phyloP scores from a whole-genome alignment of 139 green algal genomes.

The Coccomyxa sp. region DNA sequence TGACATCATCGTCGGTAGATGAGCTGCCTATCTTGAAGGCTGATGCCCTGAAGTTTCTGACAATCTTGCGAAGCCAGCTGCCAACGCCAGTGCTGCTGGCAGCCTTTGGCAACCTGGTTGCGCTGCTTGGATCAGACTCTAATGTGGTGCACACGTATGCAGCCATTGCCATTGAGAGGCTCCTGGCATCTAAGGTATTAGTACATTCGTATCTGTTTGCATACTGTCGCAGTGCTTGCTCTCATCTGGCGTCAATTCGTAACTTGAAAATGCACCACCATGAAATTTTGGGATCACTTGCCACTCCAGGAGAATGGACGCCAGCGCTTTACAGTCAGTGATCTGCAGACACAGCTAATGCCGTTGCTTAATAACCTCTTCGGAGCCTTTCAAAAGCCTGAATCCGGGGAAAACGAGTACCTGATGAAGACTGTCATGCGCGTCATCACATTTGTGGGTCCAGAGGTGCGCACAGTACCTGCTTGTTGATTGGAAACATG shows the following conservation, averaged over 20 bases:
- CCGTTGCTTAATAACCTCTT: conserved; percentile 83
- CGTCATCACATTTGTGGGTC: conserved; percentile 79
- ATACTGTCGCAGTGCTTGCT: neutral
- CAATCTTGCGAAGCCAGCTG: conserved; percentile 77
- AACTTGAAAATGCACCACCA: neutral
- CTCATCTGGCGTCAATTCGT: neutral
- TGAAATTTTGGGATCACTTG: neutral
- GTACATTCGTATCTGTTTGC: neutral
- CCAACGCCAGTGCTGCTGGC: neutral
- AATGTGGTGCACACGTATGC: conserved; percentile 98
- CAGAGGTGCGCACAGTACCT: conserved; percentile 28
- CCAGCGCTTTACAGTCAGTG: conserved; percentile 50
- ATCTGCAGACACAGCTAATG: conserved; percentile 64
- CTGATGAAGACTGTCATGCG: conserved; percentile 86
- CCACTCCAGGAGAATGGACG: conserved; percentile 23
- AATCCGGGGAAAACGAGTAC: conserved; percentile 95
- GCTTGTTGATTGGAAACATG: neutral
- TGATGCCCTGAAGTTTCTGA: conserved; percentile 95
- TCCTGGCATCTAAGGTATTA: conserved; percentile 68
- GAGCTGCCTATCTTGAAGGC: conserved; percentile 83
- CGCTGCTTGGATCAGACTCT: conserved; percentile 54
- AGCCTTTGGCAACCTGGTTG: conserved; percentile 7
- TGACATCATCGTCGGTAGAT: conserved; percentile 54
- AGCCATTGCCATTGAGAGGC: conserved; percentile 80
- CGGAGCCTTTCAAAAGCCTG: conserved; percentile 69